Base-by-base conservation (phyloP, 1,284 basidiomycete species). In the Acaromyces ingoldii region DNA sequence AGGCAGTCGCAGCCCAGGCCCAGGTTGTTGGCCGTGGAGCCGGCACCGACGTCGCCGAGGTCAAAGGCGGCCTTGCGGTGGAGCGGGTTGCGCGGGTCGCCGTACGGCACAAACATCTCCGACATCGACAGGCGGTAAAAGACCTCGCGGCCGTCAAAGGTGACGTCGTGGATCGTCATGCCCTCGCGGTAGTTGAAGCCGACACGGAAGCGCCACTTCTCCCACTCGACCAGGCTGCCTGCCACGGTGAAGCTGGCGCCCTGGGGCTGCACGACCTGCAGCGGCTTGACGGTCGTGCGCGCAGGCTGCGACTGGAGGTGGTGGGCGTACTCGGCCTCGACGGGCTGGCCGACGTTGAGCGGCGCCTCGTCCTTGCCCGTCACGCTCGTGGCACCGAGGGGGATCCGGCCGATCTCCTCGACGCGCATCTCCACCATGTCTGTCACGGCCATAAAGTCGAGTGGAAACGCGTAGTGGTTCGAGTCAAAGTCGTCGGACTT, bases 1-100 rank as follows among this genome's bases (percentile, higher is more conserved):
- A 79, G 72, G 53, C 79, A 80, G 62, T 80, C 79, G 62, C 79
- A 80, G 28, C 79, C 79, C 3, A 80, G 73, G 4, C 64, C 63
- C 47, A 79, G 68, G 40, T 72, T 63, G 68, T 78, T 78, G 57
- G 77, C 77, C 11, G 62, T 63, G 36, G 72, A 61, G 31, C 79
- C 79, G 10, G 76, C 69, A n/a, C 78, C 78, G 51, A 76, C 76
- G 57, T 80, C 78, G 6, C 77, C 77, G n/a, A 78, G 63, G 58
- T 80, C 79, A 60, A 79, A 79, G 3, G 78, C 79, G 42, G 75
- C 74, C 67, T 71, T 66, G 30, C 55, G 53, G 67, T 71, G 68
- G 38, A 76, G 51, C 5, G 61, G 63, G 0, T 49, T 43, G n/a
- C 57, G 39, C 10, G 60, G 65, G 22, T 79, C 77, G 28, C 72